Evolutionary conservation across 768 basidiomycete species (phyloP), one percentile per base, ranked within the genome.

Genomic region (Lactifluus rugatus): DNA sequence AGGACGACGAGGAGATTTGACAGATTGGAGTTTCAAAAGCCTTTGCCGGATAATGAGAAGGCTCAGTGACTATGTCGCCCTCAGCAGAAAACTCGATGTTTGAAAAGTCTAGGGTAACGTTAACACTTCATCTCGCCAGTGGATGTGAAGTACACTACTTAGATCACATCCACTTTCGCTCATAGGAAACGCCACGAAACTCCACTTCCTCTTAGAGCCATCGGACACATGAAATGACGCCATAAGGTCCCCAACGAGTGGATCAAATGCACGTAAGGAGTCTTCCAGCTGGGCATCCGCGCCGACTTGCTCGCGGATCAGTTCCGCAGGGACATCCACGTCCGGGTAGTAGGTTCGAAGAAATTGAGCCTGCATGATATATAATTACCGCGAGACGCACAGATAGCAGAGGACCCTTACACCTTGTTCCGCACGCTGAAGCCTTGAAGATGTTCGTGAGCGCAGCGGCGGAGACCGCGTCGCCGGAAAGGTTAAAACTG

Each of bases 301-400:
- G 13, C 73, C 69, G 19, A 88, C 69, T 56, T 83, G 75, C 26
- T 80, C 77, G 51, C 79, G 70, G 46, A 91, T 75, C 23, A 91
- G 70, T 41, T 87, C 82, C n/a, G 78, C 71, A 7, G 85, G 73
- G n/a, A 92, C 73, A 58, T 89, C 86, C 16, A 85, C 75, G 59
- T 90, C 87, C 1, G 89, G 87, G 54, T 85, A 76, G 68, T 79
- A 77, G 4, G 81, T 83, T 46, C 85, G 81, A 48, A 90, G 74
- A 64, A 87, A 89, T 55, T 83, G 81, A 14, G 85, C 78, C 89
- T 92, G 58, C 17, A 47, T n/a, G 36, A 48, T 26, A 25, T 16
- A 34, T 23, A 17, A 57, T 48, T 32, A 31, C 42, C 36, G 47
- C 50, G 45, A 52, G 48, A 60, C 11, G 36, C 17, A 14, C 28